Evolutionary conservation across 2,329 filamentous ascomycete species (phyloP), one percentile per base, ranked within the genome.

Genomic region (Neophaeococcomyces mojaviensis): DNA sequence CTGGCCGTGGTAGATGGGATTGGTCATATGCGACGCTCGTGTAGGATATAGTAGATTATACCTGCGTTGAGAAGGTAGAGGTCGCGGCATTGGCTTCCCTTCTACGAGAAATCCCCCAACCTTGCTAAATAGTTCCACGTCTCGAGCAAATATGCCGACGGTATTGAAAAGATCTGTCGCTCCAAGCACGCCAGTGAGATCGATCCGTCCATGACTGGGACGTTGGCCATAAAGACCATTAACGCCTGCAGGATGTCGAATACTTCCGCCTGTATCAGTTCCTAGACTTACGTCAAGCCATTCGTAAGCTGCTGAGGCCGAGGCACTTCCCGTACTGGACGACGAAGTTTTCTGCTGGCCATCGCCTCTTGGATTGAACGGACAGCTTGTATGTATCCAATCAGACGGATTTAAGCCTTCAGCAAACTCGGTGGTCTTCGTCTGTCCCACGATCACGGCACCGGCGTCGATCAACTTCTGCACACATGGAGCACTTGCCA

Each of bases 161-260:
- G 59, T 63, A 36, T 63, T 60, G 20, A 64, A 52, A 4, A 52
- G 46, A 9, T 60, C 49, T 4, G 59, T 61, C 2, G 61, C 55
- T 4, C 60, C 58, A 67, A 78, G 73, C 0, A 70, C 69, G 10
- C 70, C 61, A 5, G 71, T 66, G 1, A 78, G 60, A 7, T 63
- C 55, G 0, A 77, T 66, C 0, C 75, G 58, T 2, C 70, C 20
- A 67, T 68, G 65, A 37, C 64, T 66, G 0, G 71, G 71, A 0
- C 71, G 60, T 49, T 71, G 70, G 0, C 69, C 73, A 30, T 69
- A 74, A 0, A 70, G 48, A 1, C 71, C 72, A 18, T 68, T 62
- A 1, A 63, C 58, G 0, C 59, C 61, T 1, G 70, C 67, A 0
- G 72, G 72, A 1, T 68, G 64, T n/a, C 72, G 64, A 44, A 74